Evolutionary conservation across 352 stramenopile genomes (phyloP), one percentile per base, ranked within the genome.

Genomic region (Thraustotheca clavata): DNA sequence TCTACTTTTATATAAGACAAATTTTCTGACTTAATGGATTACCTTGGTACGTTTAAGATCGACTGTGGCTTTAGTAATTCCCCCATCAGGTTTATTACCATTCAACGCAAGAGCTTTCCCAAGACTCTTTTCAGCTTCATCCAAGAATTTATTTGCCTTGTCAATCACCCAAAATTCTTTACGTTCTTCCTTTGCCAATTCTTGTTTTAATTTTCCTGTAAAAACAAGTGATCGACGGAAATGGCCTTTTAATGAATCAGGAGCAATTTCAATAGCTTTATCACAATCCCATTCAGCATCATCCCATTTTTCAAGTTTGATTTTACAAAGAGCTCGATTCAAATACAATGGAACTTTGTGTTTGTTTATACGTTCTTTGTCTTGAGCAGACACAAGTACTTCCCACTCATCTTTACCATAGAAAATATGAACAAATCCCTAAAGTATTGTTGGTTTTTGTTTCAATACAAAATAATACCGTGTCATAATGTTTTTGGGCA

Each of bases 401-500:
- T 94, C 84, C 79, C 84, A 87, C 65, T 94, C 84, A 48, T 94
- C 84, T 50, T 94, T 94, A 31, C 74, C 75, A 62, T 84, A 94
- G 62, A 94, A 94, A 16, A 91, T 88, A 68, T 91, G 80, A 3
- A 94, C 84, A 49, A 94, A 94, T 5, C 82, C 83, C 83, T 92
- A 26, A 7, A 62, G 18, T 41, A 43, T 8, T 59, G 26, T 4
- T 11, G 34, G 49, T 18, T 20, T 22, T 18, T 29, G 20, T 3
- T 24, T 54, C 0, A 3, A 4, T 34, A 1, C 9, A 0, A 18
- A 6, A 26, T 46, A 63, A 24, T 55, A 92, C 84, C 71, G 84
- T 88, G 63, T 94, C 84, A 68, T 94, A 94, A 67, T 83, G 83
- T 62, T 89, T 91, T 70, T 94, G 84, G 0, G 84, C 84, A 29